Percentiles rank a stretch among this genome's conserved stretches.
phyloP scores from a whole-genome alignment of 306 rosid species.

The Argentina anserina region DNA sequence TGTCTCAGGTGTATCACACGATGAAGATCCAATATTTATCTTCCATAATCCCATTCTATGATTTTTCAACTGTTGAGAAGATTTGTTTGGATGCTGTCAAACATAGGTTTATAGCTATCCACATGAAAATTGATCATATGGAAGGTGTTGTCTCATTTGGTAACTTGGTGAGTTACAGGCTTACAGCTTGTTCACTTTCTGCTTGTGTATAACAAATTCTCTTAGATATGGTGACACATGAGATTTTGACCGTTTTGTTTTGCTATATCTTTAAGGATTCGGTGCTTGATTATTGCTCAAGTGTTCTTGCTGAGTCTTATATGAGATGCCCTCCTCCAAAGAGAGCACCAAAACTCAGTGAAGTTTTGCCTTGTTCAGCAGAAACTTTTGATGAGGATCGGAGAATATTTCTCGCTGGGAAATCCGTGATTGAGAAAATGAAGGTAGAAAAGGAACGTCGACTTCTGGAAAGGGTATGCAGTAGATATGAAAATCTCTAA shows the following conservation, averaged over 20 bases:
- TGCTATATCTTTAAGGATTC: conserved; percentile 44
- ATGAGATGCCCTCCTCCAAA: conserved; percentile 63
- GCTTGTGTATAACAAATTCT: too few relatives aligned
- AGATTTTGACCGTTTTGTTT: not conserved
- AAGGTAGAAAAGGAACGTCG: conserved; percentile 92
- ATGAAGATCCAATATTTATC: conserved; percentile 78
- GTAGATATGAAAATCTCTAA: too few relatives aligned
- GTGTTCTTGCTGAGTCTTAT: conserved; percentile 57
- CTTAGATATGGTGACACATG: too few relatives aligned
- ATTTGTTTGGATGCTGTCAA: conserved; percentile 89
- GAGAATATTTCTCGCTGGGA: conserved; percentile 88
- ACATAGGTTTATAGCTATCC: conserved; percentile 58
- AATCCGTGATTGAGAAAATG: conserved; percentile 80
- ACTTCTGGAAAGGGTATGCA: conserved; percentile 75
- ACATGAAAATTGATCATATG: conserved; percentile 80
- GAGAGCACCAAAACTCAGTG: conserved; percentile 49
- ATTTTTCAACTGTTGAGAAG: conserved; percentile 73
- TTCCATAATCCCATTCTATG: conserved; percentile 73
- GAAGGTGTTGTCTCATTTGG: conserved; percentile 53
- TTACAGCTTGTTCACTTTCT: not conserved
- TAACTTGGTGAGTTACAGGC: conserved; percentile 40
- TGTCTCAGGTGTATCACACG: conserved; percentile 74
- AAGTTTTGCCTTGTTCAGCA: conserved; percentile 53
- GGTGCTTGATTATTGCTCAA: conserved; percentile 74
- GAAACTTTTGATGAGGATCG: conserved; percentile 84